Conservation (phyloP, 805 yeast genomes). For the Yamadazyma paraphyllophila region DNA sequence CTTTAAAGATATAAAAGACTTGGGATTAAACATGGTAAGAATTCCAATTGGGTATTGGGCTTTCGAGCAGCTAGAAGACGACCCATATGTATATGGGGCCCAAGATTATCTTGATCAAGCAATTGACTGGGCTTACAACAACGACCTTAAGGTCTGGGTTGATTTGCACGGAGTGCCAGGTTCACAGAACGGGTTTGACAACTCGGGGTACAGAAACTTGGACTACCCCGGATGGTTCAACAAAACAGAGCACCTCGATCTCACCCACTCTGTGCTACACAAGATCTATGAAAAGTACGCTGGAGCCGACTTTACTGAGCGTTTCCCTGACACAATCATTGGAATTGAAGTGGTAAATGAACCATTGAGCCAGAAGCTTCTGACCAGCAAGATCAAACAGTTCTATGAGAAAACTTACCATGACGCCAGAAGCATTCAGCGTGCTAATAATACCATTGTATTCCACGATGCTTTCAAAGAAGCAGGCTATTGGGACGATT, state of each 20-base stretch:
- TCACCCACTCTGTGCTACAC: constrained; percentile 33
- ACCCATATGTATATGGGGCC: constrained; percentile 71
- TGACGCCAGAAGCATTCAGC: constrained; percentile 30
- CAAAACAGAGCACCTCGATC: constrained; percentile 23
- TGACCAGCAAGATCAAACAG: constrained; percentile 20
- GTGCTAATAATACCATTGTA: constrained; percentile 43
- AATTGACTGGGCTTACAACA: constrained; percentile 62
- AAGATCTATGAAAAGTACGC: constrained; percentile 37
- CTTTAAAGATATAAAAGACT: constrained; percentile 46
- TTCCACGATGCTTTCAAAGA: constrained; percentile 66
- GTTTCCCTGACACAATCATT: constrained; percentile 31
- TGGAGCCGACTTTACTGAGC: constrained; percentile 10
- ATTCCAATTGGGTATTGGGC: constrained; percentile 88
- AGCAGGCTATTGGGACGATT: constrained; percentile 52
- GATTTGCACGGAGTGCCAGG: constrained; percentile 86
- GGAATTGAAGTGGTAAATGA: constrained; percentile 43
- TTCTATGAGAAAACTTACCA: constrained; percentile 30
- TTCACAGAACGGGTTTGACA: constrained; percentile 85
- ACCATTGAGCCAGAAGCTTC: constrained; percentile 30
- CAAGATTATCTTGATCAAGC: constrained; percentile 63
- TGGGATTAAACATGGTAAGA: constrained; percentile 66
- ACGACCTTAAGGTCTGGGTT: constrained; percentile 65
- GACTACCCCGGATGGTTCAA: constrained; percentile 38
- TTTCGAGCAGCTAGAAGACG: constrained; percentile 46
- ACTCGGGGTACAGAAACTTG: constrained; percentile 62